A percentile compares a stretch with the other conserved stretches of the same genome.
These are phyloP conservation scores for Phylloporus sp. DNA, from an alignment of 768 basidiomycete genomes.

Conservation along the genomic window DNA sequence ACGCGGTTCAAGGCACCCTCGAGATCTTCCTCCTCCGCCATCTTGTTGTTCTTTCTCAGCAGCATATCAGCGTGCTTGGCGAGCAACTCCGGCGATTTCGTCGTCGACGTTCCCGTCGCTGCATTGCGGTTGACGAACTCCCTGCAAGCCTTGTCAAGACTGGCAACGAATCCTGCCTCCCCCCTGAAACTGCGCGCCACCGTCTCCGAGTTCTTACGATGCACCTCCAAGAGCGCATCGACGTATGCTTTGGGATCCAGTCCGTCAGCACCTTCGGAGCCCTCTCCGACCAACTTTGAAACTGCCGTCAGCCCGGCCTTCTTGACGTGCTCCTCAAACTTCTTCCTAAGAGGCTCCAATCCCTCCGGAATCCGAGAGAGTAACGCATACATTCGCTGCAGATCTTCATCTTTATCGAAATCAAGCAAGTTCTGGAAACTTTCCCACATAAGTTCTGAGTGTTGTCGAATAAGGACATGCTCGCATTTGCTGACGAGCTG, in stretches of 20 bases:
- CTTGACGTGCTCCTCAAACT: constrained; percentile 95
- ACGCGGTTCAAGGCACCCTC: constrained; percentile 89
- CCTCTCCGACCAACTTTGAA: constrained; percentile 58
- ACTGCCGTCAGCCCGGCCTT: constrained; percentile 80
- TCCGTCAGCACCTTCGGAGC: constrained; percentile 48
- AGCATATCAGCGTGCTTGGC: constrained; percentile 90
- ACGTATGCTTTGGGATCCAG: constrained; percentile 94
- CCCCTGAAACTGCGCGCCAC: constrained; percentile 86
- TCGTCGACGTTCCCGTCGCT: constrained; percentile 76
- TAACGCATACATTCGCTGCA: constrained; percentile 93
- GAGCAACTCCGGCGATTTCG: constrained; percentile 87
- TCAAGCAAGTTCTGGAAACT: constrained; percentile 88
- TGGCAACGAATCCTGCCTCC: constrained; percentile 90
- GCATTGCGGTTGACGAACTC: constrained; percentile 94
- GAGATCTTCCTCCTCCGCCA: constrained; percentile 85
- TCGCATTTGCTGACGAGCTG: constrained; percentile 80
- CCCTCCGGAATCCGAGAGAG: constrained; percentile 87
- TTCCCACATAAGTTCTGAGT: constrained; percentile 83
- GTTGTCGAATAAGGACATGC: constrained; percentile 84
- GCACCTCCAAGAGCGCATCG: constrained; percentile 86
- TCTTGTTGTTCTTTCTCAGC: constrained; percentile 91
- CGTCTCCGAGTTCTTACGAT: constrained; percentile 86
- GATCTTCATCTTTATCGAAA: constrained; percentile 90
- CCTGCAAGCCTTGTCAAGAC: constrained; percentile 90
- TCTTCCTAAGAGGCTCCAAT: constrained; percentile 83